Percentiles rank a stretch among this genome's conserved stretches.
These are phyloP conservation scores for Saccharomyces paradoxus DNA, from an alignment of 805 yeast genomes.

Conservation along the genomic window DNA sequence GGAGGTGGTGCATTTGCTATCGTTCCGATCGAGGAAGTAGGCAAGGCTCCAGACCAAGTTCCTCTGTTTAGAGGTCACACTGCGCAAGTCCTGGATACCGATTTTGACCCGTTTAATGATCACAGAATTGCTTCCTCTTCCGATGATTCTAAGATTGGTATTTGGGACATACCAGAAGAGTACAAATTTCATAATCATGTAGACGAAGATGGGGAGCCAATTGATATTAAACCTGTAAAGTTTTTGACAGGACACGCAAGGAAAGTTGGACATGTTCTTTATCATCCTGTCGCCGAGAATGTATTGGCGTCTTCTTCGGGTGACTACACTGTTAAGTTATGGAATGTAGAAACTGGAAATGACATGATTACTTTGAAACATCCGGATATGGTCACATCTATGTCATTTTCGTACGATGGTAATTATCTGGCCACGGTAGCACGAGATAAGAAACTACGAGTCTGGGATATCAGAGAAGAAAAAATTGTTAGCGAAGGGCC, in stretches of 20 bases:
- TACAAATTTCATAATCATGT: slow-evolving; percentile 60
- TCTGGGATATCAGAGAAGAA: slow-evolving; percentile 83
- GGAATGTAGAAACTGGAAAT: slow-evolving; percentile 78
- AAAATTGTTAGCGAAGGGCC: slow-evolving; percentile 71
- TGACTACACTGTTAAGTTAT: slow-evolving; percentile 84
- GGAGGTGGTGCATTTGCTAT: slow-evolving; percentile 98
- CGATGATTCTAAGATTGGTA: slow-evolving; percentile 69
- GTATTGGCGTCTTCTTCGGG: slow-evolving; percentile 84
- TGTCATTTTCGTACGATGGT: slow-evolving; percentile 87
- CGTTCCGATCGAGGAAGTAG: slow-evolving; percentile 75
- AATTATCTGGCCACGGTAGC: slow-evolving; percentile 77
- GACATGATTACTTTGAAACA: slow-evolving; percentile 69
- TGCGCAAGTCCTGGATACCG: slow-evolving; percentile 91
- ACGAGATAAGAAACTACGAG: slow-evolving; percentile 81
- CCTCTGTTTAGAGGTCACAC: slow-evolving; percentile 94
- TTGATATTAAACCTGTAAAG: slow-evolving; percentile 65
- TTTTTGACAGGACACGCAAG: slow-evolving; percentile 78
- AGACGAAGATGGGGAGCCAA: slow-evolving; percentile 47
- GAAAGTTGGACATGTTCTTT: slow-evolving; percentile 87
- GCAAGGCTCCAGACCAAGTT: slow-evolving; percentile 88
- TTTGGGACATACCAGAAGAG: slow-evolving; percentile 83
- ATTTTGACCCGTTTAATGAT: slow-evolving; percentile 85
- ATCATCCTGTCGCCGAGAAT: slow-evolving; percentile 81
- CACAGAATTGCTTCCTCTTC: slow-evolving; percentile 69
- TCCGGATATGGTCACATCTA: slow-evolving; percentile 86